Evolutionary conservation across 2,329 filamentous ascomycete species (phyloP), one percentile per base, ranked within the genome.

Genomic region (Kalaharituber pfeilii): DNA sequence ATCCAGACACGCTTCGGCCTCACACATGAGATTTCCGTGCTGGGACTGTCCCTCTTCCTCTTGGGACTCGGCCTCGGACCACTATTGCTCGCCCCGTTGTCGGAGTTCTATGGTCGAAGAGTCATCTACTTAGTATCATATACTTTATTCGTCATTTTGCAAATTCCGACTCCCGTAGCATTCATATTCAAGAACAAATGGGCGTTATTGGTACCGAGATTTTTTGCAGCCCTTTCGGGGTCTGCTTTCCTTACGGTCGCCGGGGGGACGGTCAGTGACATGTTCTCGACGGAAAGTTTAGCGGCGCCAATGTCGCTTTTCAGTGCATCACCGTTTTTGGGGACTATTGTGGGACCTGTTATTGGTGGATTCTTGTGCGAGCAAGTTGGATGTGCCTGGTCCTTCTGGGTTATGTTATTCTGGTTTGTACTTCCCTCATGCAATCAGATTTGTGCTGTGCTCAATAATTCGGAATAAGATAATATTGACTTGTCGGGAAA

Each of bases 281-380:
- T 89, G 59, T 91, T 89, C 65, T 70, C 72, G 9, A 74, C 75
- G 49, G 71, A 81, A 55, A 75, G 85, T 59, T 76, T 94, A 54
- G 80, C 82, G 60, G 75, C 76, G 5, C 86, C 87, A 2, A 93
- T 94, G 88, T 81, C 86, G 69, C 71, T 94, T 15, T 93, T 83
- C 65, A 79, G 81, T 4, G 70, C 79, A 7, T 73, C 72, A 1
- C 81, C 80, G 1, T 83, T 83, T 66, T 68, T 78, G 68, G 73
- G 86, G 62, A 74, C 79, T 0, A 73, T 72, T 7, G 62, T 79
- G 2, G 78, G 79, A 0, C 78, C 79, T 0, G 59, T 81, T 13
- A 66, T 84, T 18, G 86, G 85, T 7, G 86, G 86, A 7, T 87
- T 93, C 67, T 86, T 94, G 66, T 88, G 89, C 66, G 78, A 82